Conservation (phyloP, 306 rosid species). For the Cotoneaster glaucophyllus region DNA sequence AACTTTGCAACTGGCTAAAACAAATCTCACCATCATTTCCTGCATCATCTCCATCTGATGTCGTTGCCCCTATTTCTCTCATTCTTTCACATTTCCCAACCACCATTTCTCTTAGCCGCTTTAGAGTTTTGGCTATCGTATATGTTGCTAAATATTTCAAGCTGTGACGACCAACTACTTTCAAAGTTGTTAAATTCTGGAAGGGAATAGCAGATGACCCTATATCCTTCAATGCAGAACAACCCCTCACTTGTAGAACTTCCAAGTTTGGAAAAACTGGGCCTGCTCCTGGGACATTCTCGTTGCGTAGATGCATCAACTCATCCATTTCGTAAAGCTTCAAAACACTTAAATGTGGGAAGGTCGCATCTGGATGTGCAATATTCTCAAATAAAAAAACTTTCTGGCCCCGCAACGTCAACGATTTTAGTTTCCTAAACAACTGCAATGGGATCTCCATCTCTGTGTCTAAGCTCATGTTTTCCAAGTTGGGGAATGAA, state of each 20-base stretch:
- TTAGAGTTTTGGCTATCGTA: too few relatives aligned
- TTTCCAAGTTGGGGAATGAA: too few relatives aligned
- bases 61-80: too few relatives aligned
- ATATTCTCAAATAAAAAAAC: too few relatives aligned
- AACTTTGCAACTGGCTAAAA: not conserved
- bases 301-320: not conserved
- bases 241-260: not conserved
- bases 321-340: not conserved
- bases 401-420: accelerated
- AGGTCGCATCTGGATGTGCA: too few relatives aligned
- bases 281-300: not conserved
- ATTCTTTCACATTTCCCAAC: too few relatives aligned
- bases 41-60: not conserved
- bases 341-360: not conserved
- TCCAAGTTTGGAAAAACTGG: not conserved
- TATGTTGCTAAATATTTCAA: not conserved
- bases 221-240: not conserved
- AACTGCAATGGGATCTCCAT: too few relatives aligned
- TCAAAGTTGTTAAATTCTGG: not conserved
- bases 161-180: not conserved
- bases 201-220: not conserved
- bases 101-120: too few relatives aligned
- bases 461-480: too few relatives aligned
- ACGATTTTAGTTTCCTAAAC: too few relatives aligned
- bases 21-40: not conserved